Percentiles rank a stretch among this genome's conserved stretches.
Conservation (phyloP, 2,329 filamentous ascomycete genomes). For the Alternaria sp. region DNA sequence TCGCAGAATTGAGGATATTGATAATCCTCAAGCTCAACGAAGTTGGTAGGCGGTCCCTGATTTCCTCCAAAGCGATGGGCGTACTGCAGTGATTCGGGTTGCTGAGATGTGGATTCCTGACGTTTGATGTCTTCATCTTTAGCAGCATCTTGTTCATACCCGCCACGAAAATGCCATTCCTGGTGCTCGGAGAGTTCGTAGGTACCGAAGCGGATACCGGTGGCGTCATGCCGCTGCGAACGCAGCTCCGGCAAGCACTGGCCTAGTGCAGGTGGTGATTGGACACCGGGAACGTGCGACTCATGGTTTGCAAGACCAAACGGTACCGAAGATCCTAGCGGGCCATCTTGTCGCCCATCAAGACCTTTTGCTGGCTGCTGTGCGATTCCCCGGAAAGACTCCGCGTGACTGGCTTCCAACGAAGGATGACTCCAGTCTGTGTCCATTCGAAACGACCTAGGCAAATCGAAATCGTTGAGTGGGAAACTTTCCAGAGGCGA, state of each 20-base stretch:
- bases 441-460: too few relatives aligned
- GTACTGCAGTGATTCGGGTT: background rate
- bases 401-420: background rate
- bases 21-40: background rate
- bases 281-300: background rate
- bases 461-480: background rate
- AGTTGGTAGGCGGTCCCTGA: background rate
- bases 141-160: background rate
- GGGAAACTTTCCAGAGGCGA: background rate
- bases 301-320: background rate
- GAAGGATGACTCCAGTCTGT: background rate
- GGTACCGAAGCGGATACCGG: background rate
- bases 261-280: too few relatives aligned
- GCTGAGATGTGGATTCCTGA: background rate
- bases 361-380: background rate
- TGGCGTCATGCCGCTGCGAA: background rate
- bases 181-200: background rate
- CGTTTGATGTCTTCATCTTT: background rate
- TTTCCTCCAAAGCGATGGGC: background rate
- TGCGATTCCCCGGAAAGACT: background rate
- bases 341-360: background rate
- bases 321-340: accelerated
- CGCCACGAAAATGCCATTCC: background rate
- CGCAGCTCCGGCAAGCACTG: background rate
- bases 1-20: background rate